Evolutionary conservation across 2,329 filamentous ascomycete species (phyloP), one percentile per base, ranked within the genome.

Genomic region (Myriosclerotinia curreyana): DNA sequence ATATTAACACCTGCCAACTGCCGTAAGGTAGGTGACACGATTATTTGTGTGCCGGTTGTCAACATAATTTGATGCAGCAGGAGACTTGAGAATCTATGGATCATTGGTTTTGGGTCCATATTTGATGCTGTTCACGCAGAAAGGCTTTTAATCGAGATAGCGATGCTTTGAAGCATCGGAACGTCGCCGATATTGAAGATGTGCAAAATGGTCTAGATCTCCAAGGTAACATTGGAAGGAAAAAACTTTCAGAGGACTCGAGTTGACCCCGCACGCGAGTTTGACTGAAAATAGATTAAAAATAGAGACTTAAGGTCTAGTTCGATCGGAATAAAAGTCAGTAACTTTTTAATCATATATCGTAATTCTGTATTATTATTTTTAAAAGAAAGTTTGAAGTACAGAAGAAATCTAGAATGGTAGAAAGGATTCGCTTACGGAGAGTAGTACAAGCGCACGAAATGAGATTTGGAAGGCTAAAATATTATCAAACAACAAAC

Each of bases 401-500:
- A n/a, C n/a, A n/a, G n/a, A n/a, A n/a, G n/a, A n/a, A n/a, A n/a
- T n/a, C n/a, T n/a, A 44, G 17, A 28, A 28, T n/a, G 40, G 38
- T 56, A 9, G 17, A 46, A 17, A 17, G 11, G 12, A 5, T 40
- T 56, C 40, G 40, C 40, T 56, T 56, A 44, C 40, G 25, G 38
- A 44, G 11, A 46, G 17, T 44, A 34, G 20, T 25, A 58, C 44
- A 9, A 22, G 25, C 28, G 54, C 54, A 58, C 12, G 5, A n/a
- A 34, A 11, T 11, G n/a, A 46, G 11, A 3, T 22, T 46, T 44
- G 0, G 20, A 0, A 6, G 0, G 2, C 4, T 1, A 22, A n/a
- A 17, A 34, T 46, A 34, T 11, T 17, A 11, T 11, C 0, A 34
- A 1, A 46, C 1, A 5, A 8, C 0, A 0, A 0, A 0, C 0